Percentiles rank a stretch among this genome's conserved stretches.
Evolutionary conservation across 148 eudicot genomes (phyloP).

Genomic region (Camellia lanceoleosa): DNA sequence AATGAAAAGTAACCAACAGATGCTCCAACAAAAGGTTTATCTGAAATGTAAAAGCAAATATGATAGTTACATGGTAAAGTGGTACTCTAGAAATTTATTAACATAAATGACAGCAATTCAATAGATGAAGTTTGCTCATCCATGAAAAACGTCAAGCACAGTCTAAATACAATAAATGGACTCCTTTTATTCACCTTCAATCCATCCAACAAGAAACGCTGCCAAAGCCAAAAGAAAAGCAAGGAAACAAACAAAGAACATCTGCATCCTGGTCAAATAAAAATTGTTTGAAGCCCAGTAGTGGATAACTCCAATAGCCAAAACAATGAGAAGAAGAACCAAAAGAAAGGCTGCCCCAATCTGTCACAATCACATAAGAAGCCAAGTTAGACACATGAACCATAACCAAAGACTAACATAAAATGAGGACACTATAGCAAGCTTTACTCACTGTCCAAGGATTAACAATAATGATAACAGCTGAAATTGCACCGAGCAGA

Average conservation of each 20-base stretch:
- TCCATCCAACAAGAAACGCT: slow-evolving; percentile 82
- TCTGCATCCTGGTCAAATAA: slow-evolving; percentile 85
- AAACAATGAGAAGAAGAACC: slow-evolving; percentile 76
- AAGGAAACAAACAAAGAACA: slow-evolving; percentile 90
- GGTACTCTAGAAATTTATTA: neutral
- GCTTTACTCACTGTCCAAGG: slow-evolving; percentile 86
- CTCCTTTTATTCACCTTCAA: slow-evolving; percentile 53
- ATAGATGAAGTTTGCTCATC: slow-evolving; percentile 5
- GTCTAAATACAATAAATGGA: neutral
- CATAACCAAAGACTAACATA: neutral
- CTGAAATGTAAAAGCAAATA: slow-evolving; percentile 39
- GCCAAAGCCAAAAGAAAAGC: slow-evolving; percentile 93
- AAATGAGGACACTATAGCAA: slow-evolving; percentile 10
- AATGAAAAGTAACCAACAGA: slow-evolving; percentile 97
- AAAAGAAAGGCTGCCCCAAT: slow-evolving; percentile 90
- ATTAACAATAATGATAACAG: slow-evolving; percentile 63
- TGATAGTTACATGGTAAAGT: neutral
- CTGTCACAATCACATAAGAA: slow-evolving; percentile 44
- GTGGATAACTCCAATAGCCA: slow-evolving; percentile 93
- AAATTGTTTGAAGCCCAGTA: slow-evolving; percentile 97
- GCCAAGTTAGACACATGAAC: slow-evolving; percentile 14
- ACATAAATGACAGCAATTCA: neutral
- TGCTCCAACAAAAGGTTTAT: slow-evolving; percentile 81
- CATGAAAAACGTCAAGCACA: slow-evolving; percentile 6
- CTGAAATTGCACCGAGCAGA: slow-evolving; percentile 89